Conservation (phyloP, 345 rosid genomes). For the Populus davidiana region DNA sequence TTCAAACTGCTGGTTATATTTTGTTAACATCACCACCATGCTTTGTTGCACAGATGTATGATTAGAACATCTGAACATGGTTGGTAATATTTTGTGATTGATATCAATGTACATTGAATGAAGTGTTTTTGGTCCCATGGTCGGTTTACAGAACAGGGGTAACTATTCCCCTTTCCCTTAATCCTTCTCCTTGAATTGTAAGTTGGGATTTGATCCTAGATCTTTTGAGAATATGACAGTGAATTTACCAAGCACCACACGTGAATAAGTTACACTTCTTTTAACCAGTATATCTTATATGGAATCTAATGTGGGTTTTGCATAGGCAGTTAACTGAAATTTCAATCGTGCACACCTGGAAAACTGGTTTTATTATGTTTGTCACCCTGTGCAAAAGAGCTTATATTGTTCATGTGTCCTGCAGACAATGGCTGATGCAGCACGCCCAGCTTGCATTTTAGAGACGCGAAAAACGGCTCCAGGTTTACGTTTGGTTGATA, state of each 20-base stretch:
- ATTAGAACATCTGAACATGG: not conserved
- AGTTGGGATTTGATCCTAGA: not conserved
- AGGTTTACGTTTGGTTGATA: constrained; percentile 81
- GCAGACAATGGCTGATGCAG: constrained; percentile 95
- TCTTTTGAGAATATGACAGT: not conserved
- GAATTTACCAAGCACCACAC: not conserved
- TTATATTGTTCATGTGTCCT: constrained; percentile 20
- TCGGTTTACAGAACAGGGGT: not conserved
- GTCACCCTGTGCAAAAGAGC: not conserved
- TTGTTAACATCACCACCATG: not conserved
- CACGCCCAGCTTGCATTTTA: constrained; percentile 73
- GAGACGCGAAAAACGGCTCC: constrained; percentile 99
- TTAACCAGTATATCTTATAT: not conserved
- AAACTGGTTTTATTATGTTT: not conserved
- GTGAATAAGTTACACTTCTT: not conserved
- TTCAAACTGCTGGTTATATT: not conserved
- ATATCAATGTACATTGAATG: not conserved
- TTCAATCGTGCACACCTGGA: not conserved
- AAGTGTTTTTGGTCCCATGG: not conserved
- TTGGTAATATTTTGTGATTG: not conserved
- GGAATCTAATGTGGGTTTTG: not conserved
- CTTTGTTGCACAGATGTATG: not conserved
- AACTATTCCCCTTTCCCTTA: not conserved
- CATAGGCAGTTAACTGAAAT: not conserved
- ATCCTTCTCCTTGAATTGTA: not conserved